Evolutionary conservation across 192 early-diverging fungal species (phyloP).

Genomic region (Kappamyces sp.): DNA sequence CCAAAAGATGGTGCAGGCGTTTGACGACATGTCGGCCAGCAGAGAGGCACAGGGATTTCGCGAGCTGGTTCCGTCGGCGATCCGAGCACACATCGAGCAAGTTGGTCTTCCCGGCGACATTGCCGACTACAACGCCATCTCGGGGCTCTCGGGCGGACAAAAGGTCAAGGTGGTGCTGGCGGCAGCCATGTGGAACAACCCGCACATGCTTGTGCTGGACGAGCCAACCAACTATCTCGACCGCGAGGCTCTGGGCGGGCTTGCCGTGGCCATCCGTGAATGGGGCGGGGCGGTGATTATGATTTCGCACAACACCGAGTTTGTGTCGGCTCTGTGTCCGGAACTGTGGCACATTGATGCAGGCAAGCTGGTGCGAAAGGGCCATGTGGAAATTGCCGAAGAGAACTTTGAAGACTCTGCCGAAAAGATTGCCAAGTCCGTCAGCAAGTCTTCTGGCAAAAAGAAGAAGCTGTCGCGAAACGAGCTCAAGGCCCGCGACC

Average conservation of each 20-base stretch:
- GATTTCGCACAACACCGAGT: conserved; percentile 77
- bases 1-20: conserved; percentile 68
- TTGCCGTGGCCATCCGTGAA: conserved; percentile 64
- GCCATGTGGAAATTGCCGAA: conserved; percentile 28
- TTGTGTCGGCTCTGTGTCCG: conserved; percentile 62
- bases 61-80: conserved; percentile 56
- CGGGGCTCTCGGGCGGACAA: conserved; percentile 67
- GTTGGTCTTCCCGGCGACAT: conserved; percentile 73
- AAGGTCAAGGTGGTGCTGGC: conserved; percentile 70
- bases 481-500: conserved; percentile 41
- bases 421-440: conserved; percentile 41
- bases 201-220: conserved; percentile 84
- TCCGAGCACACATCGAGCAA: conserved; percentile 69
- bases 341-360: conserved; percentile 70
- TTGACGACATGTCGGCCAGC: conserved; percentile 71
- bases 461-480: conserved; percentile 51
- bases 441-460: conserved; percentile 27
- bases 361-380: conserved; percentile 37
- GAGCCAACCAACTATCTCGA: conserved; percentile 78
- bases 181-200: conserved; percentile 64
- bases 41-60: conserved; percentile 65
- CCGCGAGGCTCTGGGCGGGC: conserved; percentile 55
- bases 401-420: conserved; percentile 37
- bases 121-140: conserved; percentile 62
- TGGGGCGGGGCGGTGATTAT: conserved; percentile 75